These are phyloP conservation scores for Biscogniauxia marginata DNA, from an alignment of 2,329 filamentous ascomycete genomes.

Conservation along the genomic window DNA sequence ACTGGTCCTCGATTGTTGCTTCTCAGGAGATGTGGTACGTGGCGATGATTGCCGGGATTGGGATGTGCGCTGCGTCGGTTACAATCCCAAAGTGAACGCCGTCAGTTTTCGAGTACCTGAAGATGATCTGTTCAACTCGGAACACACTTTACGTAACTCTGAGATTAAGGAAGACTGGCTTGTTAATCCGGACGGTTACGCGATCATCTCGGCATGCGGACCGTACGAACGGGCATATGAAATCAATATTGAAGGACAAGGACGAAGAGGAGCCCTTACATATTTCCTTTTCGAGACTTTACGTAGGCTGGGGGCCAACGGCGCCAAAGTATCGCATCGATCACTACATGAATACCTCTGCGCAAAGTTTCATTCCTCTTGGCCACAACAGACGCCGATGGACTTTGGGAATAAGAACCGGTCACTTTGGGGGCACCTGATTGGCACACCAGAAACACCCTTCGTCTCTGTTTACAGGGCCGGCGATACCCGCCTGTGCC, in stretches of 20 bases:
- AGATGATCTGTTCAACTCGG: no score
- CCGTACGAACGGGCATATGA: conserved; percentile 2
- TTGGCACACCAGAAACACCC: not conserved
- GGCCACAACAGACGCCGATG: conserved; percentile 5
- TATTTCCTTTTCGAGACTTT: conserved; percentile 4
- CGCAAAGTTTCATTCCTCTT: not conserved
- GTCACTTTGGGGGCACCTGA: conserved; percentile 2
- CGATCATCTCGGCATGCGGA: conserved; percentile 6
- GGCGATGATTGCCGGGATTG: not conserved
- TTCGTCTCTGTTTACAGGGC: not conserved
- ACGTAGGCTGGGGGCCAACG: not conserved
- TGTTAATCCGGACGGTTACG: conserved; percentile 3
- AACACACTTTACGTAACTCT: conserved; percentile 1
- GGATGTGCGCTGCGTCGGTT: conserved; percentile 1
- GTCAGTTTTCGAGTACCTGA: not conserved
- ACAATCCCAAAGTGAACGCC: not conserved
- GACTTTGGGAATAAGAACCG: conserved; percentile 3
- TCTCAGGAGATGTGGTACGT: conserved; percentile 5
- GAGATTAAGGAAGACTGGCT: conserved; percentile 3
- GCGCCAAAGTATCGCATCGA: not conserved
- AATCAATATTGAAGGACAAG: not conserved
- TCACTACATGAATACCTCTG: not conserved
- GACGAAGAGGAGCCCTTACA: conserved; percentile 1
- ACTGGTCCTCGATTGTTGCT: conserved; percentile 10
- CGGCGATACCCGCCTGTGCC: not conserved